phyloP scores from a whole-genome alignment of 306 rosid species.

The Benincasa hispida region DNA sequence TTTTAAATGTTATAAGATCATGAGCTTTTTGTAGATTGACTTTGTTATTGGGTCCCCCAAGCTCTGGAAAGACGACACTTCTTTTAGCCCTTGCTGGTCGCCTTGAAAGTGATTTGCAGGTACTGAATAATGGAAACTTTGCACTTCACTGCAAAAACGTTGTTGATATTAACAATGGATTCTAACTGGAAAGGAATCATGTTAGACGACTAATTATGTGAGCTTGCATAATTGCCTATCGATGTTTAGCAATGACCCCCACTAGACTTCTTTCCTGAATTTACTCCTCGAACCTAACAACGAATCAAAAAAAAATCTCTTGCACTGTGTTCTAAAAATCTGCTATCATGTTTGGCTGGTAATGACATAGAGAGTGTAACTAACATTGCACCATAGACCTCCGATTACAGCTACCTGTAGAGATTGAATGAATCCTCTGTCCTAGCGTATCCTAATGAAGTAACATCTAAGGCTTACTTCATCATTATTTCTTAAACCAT shows the following conservation, averaged over 20 bases:
- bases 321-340: not conserved
- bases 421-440: not conserved
- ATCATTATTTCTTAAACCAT: not conserved
- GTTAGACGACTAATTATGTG: not conserved
- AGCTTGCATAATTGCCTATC: not conserved
- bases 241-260: not conserved
- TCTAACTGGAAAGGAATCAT: not conserved
- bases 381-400: not conserved
- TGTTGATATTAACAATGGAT: not conserved
- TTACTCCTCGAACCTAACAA: not conserved
- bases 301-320: not conserved
- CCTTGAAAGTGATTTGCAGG: constrained; percentile 79
- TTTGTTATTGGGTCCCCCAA: constrained; percentile 85
- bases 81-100: constrained; percentile 94
- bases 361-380: not conserved
- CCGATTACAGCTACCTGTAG: not conserved
- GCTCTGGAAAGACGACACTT: constrained; percentile 91
- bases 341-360: not conserved
- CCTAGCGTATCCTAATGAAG: not conserved
- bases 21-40: constrained; percentile 48
- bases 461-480: not conserved
- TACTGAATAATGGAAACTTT: constrained; percentile 17
- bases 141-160: not conserved
- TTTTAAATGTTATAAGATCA: not conserved
- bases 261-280: not conserved